phyloP scores from a whole-genome alignment of 768 basidiomycete genomes.

The Mycena indigotica region DNA sequence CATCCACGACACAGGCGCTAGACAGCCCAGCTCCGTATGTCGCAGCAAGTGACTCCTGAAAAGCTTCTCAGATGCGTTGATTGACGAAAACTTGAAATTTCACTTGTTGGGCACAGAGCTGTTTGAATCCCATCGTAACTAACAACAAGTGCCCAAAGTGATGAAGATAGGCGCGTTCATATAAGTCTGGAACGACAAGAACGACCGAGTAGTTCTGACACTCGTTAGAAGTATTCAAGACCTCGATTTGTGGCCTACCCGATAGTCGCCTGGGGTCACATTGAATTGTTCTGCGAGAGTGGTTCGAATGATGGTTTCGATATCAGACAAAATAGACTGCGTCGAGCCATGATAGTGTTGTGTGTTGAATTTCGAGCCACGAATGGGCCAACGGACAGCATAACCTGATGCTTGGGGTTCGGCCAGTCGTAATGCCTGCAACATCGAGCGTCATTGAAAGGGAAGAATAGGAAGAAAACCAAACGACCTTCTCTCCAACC shows the following conservation, averaged over 20 bases:
- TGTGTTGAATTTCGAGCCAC: conserved; percentile 80
- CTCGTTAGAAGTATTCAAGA: background rate
- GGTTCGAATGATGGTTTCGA: conserved; percentile 66
- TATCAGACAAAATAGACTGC: conserved; percentile 74
- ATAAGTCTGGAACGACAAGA: conserved; percentile 90
- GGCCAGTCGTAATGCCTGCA: conserved; percentile 68
- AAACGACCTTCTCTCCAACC: conserved; percentile 68
- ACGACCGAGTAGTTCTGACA: conserved; percentile 82
- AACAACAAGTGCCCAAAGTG: conserved; percentile 76
- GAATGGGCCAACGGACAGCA: conserved; percentile 79
- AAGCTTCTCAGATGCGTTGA: too few relatives aligned
- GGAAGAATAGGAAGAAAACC: background rate
- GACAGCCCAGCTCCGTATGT: conserved; percentile 96
- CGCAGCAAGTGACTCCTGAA: conserved; percentile 87
- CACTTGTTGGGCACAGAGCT: conserved; percentile 92
- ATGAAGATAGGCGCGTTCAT: conserved; percentile 81
- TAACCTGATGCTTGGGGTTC: conserved; percentile 72
- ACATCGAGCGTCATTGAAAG: conserved; percentile 4
- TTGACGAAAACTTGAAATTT: conserved; percentile 24
- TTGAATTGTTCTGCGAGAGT: conserved; percentile 64
- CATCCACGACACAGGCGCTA: conserved; percentile 93
- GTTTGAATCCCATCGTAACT: conserved; percentile 85
- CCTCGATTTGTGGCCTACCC: too few relatives aligned
- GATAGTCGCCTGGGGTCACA: conserved; percentile 55
- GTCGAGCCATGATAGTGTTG: conserved; percentile 67